Evolutionary conservation across 495 filamentous ascomycete species (phyloP), one percentile per base, ranked within the genome.

Genomic region (Pseudevernia furfuracea): DNA sequence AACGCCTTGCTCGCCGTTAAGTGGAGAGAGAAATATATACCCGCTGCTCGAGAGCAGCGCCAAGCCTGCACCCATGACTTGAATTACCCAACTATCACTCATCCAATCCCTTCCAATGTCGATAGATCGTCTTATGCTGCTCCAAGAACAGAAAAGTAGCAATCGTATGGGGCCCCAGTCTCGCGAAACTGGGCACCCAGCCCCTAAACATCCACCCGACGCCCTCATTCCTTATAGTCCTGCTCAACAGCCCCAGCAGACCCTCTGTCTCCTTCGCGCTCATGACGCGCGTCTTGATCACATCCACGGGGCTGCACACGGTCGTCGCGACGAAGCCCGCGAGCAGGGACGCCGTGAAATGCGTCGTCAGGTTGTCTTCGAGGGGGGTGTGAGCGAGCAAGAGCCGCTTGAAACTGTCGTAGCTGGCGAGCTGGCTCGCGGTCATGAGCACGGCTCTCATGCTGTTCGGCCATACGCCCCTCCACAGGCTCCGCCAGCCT

Each of bases 221-320:
- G 36, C 93, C 93, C 73, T 98, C 92, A 60, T 84, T 82, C 67
- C 80, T 84, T 66, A 85, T 87, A 37, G 92, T 89, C 46, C 91
- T 86, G 9, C 76, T 72, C 67, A 95, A 71, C 25, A 92, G 68
- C 58, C 77, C 73, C 10, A 79, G 66, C 23, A 93, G 78, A 44
- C 82, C 81, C 59, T 86, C 81, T 43, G 81, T 85, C 61, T 77
- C 79, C 64, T 71, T 76, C 69, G 89, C 84, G 58, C 82, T 88
- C 94, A 98, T 98, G 39, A 97, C 84, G 3, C 94, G 80, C 37
- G 93, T 97, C 83, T 98, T 98, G 78, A 98, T 90, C 12, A 98
- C 94, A 72, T 98, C 94, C 14, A 97, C 91, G 1, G 94, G 94
- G 44, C 88, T 92, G 75, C 93, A 97, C 34, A 96, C 84, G 2